Evolutionary conservation across 2,329 filamentous ascomycete species (phyloP).

Genomic region (Venturia nashicola): DNA sequence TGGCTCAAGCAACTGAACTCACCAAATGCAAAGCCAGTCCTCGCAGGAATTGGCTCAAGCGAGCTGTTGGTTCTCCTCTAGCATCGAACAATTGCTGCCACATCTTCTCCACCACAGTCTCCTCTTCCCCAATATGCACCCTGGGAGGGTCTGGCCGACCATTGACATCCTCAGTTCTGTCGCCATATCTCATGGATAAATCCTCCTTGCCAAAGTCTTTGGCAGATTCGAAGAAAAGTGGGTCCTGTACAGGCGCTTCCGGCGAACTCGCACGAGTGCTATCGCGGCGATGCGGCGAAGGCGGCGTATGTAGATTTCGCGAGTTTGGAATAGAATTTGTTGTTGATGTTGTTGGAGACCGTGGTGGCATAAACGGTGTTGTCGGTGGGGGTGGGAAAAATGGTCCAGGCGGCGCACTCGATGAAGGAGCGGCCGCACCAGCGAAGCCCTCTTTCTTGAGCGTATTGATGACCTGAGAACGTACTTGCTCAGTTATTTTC

Average conservation of each 20-base stretch:
- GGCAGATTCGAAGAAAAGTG: slow-evolving; percentile 11
- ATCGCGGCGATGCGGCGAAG: slow-evolving; percentile 34
- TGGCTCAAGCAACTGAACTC: slow-evolving; percentile 18
- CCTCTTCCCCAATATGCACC: slow-evolving; percentile 28
- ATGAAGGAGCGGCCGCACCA: slow-evolving; percentile 13
- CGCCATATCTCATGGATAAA: slow-evolving; percentile 10
- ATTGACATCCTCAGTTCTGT: not conserved
- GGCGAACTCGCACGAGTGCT: slow-evolving; percentile 24
- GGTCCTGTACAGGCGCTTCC: slow-evolving; percentile 15
- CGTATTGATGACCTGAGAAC: slow-evolving; percentile 29
- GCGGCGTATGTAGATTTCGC: slow-evolving; percentile 41
- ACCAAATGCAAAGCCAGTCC: slow-evolving; percentile 66
- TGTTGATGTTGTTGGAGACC: slow-evolving; percentile 31
- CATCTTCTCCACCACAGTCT: slow-evolving; percentile 53
- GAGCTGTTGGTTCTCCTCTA: slow-evolving; percentile 52
- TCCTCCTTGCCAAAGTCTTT: slow-evolving; percentile 10
- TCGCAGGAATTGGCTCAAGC: slow-evolving; percentile 58
- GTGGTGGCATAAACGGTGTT: slow-evolving; percentile 21
- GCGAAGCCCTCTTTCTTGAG: slow-evolving; percentile 26
- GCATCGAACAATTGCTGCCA: slow-evolving; percentile 68
- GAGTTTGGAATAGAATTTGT: slow-evolving; percentile 26
- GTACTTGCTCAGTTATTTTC: slow-evolving; percentile 48
- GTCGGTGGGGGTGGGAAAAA: slow-evolving; percentile 12
- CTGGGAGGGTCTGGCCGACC: not conserved
- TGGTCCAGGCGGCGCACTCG: slow-evolving; percentile 19